Percentiles rank a stretch among this genome's conserved stretches.
phyloP scores from a whole-genome alignment of 805 yeast species.

The Scheffersomyces lignosus region DNA sequence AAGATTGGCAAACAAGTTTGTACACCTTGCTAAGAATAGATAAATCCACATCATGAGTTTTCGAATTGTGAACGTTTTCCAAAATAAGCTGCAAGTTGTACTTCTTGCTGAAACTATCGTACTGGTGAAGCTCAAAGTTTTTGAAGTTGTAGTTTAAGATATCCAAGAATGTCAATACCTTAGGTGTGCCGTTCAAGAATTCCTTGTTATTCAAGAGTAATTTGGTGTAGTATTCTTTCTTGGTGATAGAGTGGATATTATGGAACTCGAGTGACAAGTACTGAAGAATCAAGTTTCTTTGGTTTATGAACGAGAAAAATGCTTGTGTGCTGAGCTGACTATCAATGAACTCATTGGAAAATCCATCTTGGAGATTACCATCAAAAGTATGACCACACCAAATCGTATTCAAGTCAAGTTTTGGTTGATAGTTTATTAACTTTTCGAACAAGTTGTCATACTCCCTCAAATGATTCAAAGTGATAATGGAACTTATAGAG shows the following conservation, averaged over 20 bases:
- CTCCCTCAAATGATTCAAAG: slow-evolving; percentile 55
- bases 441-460: slow-evolving; percentile 48
- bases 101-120: slow-evolving; percentile 23
- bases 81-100: slow-evolving; percentile 37
- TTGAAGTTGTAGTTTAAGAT: slow-evolving; percentile 57
- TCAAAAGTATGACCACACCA: slow-evolving; percentile 55
- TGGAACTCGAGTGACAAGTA: slow-evolving; percentile 75
- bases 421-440: slow-evolving; percentile 53
- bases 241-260: slow-evolving; percentile 50
- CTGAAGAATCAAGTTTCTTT: slow-evolving; percentile 61
- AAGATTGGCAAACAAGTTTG: slow-evolving; percentile 20
- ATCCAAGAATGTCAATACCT: slow-evolving; percentile 69
- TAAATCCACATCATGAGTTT: slow-evolving; percentile 8
- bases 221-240: slow-evolving; percentile 52
- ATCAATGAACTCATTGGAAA: slow-evolving; percentile 31
- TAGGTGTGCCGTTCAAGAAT: slow-evolving; percentile 60
- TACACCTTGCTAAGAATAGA: slow-evolving; percentile 27
- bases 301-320: slow-evolving; percentile 58
- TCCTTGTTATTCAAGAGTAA: slow-evolving; percentile 52
- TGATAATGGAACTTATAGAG: slow-evolving; percentile 49
- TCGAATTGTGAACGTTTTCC: slow-evolving; percentile 29
- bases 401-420: slow-evolving; percentile 50
- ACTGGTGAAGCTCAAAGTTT: slow-evolving; percentile 44
- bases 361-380: slow-evolving; percentile 33
- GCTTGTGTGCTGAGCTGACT: slow-evolving; percentile 47